Percentiles rank a stretch among this genome's conserved stretches.
Evolutionary conservation across 768 basidiomycete genomes (phyloP).

Genomic region (Agrocybe chaxingu): DNA sequence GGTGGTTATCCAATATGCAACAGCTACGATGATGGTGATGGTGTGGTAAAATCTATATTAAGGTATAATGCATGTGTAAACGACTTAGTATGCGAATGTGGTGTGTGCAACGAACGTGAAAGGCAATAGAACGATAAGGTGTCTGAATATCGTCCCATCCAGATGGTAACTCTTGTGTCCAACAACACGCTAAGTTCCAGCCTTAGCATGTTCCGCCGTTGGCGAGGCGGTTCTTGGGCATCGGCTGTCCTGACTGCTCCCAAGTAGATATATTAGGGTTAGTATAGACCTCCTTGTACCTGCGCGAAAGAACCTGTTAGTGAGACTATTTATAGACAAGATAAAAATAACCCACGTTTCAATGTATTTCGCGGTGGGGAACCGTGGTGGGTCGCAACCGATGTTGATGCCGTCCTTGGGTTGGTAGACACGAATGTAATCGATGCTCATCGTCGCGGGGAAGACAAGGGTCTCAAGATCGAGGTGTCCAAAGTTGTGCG

Average conservation of each 20-base stretch:
- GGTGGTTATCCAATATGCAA: background rate
- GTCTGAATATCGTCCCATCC: background rate
- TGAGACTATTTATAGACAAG: background rate
- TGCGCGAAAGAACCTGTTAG: conserved; percentile 7
- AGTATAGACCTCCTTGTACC: conserved; percentile 58
- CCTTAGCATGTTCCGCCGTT: conserved; percentile 8
- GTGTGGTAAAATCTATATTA: conserved; percentile 7
- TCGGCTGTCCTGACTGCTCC: conserved; percentile 50
- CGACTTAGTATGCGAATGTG: too few relatives aligned
- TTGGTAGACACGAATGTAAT: conserved; percentile 88
- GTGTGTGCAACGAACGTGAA: too few relatives aligned
- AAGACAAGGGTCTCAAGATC: conserved; percentile 63
- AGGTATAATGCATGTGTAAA: conserved; percentile 3
- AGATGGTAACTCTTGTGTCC: too few relatives aligned
- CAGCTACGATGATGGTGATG: background rate
- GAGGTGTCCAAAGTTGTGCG: conserved; percentile 61
- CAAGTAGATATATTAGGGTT: conserved; percentile 74
- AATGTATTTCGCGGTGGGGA: conserved; percentile 78
- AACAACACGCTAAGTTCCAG: background rate
- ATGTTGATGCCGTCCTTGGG: conserved; percentile 60
- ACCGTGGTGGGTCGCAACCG: conserved; percentile 72
- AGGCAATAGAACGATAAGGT: background rate
- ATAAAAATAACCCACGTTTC: conserved; percentile 27
- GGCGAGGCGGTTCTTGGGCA: conserved; percentile 50
- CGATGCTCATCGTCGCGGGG: conserved; percentile 67